phyloP scores from a whole-genome alignment of 2,329 filamentous ascomycete species.

The Teratosphaeria viscida region DNA sequence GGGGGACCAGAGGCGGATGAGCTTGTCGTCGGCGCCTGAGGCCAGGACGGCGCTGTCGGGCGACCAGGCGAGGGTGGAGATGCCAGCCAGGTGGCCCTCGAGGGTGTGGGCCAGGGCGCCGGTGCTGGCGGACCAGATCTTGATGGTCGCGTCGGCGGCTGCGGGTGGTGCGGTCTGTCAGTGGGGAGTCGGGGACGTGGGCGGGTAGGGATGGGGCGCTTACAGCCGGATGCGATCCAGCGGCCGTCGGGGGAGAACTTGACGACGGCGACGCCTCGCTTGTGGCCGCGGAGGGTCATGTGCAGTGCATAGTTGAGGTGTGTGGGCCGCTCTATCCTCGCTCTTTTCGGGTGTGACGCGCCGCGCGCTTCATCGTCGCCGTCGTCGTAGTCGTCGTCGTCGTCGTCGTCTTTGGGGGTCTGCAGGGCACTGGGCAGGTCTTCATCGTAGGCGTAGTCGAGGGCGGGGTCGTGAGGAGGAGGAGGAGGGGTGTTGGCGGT shows the following conservation, averaged over 20 bases:
- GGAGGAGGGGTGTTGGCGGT: conserved; percentile 5
- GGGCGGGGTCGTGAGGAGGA: conserved; percentile 8
- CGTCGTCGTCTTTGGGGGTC: conserved; percentile 16
- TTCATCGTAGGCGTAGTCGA: conserved; percentile 25
- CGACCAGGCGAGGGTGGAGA: conserved; percentile 89
- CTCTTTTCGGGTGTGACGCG: conserved; percentile 11
- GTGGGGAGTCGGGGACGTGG: not conserved
- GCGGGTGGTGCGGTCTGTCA: conserved; percentile 1
- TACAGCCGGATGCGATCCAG: conserved; percentile 78
- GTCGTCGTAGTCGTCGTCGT: conserved; percentile 8
- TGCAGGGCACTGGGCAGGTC: conserved; percentile 19
- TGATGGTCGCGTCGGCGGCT: conserved; percentile 79
- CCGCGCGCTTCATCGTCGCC: conserved; percentile 10
- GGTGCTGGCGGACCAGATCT: conserved; percentile 75
- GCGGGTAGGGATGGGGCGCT: conserved; percentile 11
- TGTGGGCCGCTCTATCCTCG: conserved; percentile 36
- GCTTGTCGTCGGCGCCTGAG: conserved; percentile 90
- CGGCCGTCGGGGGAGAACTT: conserved; percentile 84
- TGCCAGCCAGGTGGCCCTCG: conserved; percentile 83
- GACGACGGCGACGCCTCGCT: conserved; percentile 68
- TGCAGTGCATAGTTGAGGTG: conserved; percentile 58
- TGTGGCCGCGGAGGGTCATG: conserved; percentile 66
- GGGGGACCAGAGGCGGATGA: conserved; percentile 82
- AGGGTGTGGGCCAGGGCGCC: conserved; percentile 78
- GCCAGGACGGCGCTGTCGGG: conserved; percentile 81